These are phyloP conservation scores for Leucosporidium yakuticum DNA, from an alignment of 768 basidiomycete genomes.

Conservation along the genomic window DNA sequence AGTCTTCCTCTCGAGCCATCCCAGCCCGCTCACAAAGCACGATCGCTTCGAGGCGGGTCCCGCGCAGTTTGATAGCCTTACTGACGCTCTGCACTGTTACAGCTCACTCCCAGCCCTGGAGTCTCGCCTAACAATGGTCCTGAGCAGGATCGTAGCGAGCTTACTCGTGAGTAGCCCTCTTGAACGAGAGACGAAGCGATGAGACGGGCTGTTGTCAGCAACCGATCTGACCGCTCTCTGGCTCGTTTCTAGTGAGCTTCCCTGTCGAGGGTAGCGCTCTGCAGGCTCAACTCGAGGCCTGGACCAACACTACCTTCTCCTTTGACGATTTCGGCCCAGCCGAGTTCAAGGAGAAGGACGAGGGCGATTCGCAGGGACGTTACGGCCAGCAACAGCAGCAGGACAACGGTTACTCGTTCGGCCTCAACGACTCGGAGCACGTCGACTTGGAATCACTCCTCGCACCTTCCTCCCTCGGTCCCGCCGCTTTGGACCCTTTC, in stretches of 20 bases:
- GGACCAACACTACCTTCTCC: constrained; percentile 35
- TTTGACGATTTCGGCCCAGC: constrained; percentile 25
- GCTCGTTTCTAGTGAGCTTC: constrained; percentile 5
- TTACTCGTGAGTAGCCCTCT: too few relatives aligned
- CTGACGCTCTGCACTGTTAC: too few relatives aligned
- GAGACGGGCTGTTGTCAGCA: too few relatives aligned
- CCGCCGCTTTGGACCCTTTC: background rate
- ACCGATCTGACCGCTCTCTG: too few relatives aligned
- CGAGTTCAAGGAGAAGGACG: background rate
- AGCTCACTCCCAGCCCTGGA: too few relatives aligned
- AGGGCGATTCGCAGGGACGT: background rate
- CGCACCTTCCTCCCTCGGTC: background rate
- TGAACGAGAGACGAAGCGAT: too few relatives aligned
- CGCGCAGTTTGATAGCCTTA: too few relatives aligned
- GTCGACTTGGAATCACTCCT: constrained; percentile 18
- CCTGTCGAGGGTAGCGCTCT: constrained; percentile 25
- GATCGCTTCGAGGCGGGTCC: too few relatives aligned
- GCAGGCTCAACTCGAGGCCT: constrained; percentile 30
- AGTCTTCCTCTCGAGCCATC: too few relatives aligned
- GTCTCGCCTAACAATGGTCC: too few relatives aligned
- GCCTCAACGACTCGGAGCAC: background rate
- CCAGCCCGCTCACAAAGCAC: too few relatives aligned
- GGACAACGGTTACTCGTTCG: background rate
- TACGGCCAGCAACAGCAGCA: background rate
- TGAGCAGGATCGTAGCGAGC: too few relatives aligned